These are phyloP conservation scores for Trifolium repens DNA, from an alignment of 306 rosid genomes.

Conservation along the genomic window DNA sequence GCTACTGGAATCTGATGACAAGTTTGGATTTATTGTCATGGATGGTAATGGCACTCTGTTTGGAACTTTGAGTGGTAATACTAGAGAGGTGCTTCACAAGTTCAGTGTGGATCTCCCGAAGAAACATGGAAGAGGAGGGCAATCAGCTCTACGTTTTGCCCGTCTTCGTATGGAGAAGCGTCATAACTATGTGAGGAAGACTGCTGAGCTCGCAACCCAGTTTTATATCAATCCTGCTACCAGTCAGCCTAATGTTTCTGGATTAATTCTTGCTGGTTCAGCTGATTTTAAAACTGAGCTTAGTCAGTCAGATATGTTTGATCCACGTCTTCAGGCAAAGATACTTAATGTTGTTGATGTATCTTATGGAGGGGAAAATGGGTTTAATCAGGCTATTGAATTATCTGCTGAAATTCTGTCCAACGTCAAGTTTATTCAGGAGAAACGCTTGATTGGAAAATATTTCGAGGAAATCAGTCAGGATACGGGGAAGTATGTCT, in stretches of 20 bases:
- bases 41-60: conserved; percentile 91
- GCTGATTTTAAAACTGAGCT: conserved; percentile 95
- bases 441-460: conserved; percentile 83
- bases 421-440: conserved; percentile 90
- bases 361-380: conserved; percentile 90
- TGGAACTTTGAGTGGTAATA: conserved; percentile 89
- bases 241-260: conserved; percentile 91
- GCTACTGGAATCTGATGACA: conserved; percentile 85
- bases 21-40: conserved; percentile 89
- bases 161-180: conserved; percentile 98
- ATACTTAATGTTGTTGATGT: conserved; percentile 88
- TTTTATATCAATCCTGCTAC: conserved; percentile 83
- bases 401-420: conserved; percentile 80
- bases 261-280: conserved; percentile 85
- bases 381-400: conserved; percentile 88
- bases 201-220: conserved; percentile 94
- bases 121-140: conserved; percentile 96
- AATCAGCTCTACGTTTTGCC: conserved; percentile 87
- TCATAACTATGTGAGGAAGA: conserved; percentile 88
- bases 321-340: conserved; percentile 86
- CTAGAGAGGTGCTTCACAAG: conserved; percentile 87
- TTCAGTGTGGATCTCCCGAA: conserved; percentile 91
- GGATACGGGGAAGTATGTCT: conserved; percentile 94
- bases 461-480: conserved; percentile 95
- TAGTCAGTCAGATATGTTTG: conserved; percentile 96